Evolutionary conservation across 306 rosid genomes (phyloP).

Genomic region (Dryas alaskensis): DNA sequence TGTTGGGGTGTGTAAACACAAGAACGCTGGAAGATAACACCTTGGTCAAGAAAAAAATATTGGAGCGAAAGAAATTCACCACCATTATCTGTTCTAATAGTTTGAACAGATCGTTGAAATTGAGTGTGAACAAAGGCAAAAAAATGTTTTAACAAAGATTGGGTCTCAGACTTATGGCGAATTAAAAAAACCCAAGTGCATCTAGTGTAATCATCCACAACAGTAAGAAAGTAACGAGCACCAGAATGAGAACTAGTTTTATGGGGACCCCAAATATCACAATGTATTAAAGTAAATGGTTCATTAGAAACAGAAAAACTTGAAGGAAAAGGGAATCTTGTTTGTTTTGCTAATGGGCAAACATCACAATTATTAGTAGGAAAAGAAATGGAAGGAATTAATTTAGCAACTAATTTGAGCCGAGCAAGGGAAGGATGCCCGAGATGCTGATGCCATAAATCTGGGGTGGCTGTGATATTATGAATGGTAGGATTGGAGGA

Average conservation of each 20-base stretch:
- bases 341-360: slow-evolving; percentile 5
- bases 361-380: background rate
- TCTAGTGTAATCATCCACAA: slow-evolving; percentile 7
- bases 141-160: background rate
- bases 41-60: background rate
- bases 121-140: background rate
- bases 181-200: slow-evolving; percentile 7
- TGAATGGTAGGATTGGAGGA: no score
- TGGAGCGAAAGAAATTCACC: no score
- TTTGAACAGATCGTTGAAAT: no score
- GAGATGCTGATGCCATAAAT: background rate
- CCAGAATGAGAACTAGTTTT: background rate
- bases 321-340: background rate
- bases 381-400: background rate
- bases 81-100: no score
- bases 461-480: no score
- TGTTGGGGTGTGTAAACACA: slow-evolving; percentile 8
- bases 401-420: background rate
- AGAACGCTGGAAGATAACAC: background rate
- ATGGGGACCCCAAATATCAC: slow-evolving; percentile 18
- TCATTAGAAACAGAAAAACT: background rate
- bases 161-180: background rate
- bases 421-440: background rate
- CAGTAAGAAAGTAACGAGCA: slow-evolving; percentile 7
- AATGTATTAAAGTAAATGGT: slow-evolving; percentile 6